Evolutionary conservation across 2,329 filamentous ascomycete genomes (phyloP).

Genomic region (Phoma herbarum): DNA sequence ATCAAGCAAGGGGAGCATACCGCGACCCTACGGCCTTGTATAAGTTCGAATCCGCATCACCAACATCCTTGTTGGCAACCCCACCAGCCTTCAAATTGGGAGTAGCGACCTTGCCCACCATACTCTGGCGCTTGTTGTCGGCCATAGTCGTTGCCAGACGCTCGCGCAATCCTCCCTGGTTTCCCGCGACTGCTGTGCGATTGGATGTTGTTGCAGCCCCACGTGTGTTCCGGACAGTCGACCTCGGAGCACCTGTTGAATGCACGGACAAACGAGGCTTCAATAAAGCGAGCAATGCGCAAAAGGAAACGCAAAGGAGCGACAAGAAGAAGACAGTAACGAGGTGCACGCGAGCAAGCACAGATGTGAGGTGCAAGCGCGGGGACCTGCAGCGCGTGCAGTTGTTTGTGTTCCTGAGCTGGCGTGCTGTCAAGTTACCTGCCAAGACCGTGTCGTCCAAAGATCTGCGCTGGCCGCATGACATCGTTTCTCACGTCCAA

Average conservation of each 20-base stretch:
- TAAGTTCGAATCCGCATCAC: conserved; percentile 62
- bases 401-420: conserved; percentile 24
- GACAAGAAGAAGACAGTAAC: conserved; percentile 48
- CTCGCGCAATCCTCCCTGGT: conserved; percentile 4
- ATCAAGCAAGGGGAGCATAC: conserved; percentile 53
- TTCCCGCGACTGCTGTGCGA: conserved; percentile 17
- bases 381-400: conserved; percentile 34
- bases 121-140: conserved; percentile 66
- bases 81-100: conserved; percentile 55
- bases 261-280: conserved; percentile 10
- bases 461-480: conserved; percentile 9
- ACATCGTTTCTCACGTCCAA: not conserved
- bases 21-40: conserved; percentile 69
- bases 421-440: conserved; percentile 8
- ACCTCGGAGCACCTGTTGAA: conserved; percentile 13
- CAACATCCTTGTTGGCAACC: conserved; percentile 54
- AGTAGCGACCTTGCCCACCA: conserved; percentile 62
- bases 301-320: conserved; percentile 50
- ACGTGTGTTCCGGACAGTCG: conserved; percentile 17
- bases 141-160: conserved; percentile 55
- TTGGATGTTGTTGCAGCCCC: conserved; percentile 18
- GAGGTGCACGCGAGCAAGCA: conserved; percentile 37
- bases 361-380: conserved; percentile 14
- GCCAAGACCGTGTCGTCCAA: conserved; percentile 15
- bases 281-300: conserved; percentile 45